These are phyloP conservation scores for Selaginella moellendorffii DNA, from an alignment of 75 land plant genomes.

Conservation along the genomic window DNA sequence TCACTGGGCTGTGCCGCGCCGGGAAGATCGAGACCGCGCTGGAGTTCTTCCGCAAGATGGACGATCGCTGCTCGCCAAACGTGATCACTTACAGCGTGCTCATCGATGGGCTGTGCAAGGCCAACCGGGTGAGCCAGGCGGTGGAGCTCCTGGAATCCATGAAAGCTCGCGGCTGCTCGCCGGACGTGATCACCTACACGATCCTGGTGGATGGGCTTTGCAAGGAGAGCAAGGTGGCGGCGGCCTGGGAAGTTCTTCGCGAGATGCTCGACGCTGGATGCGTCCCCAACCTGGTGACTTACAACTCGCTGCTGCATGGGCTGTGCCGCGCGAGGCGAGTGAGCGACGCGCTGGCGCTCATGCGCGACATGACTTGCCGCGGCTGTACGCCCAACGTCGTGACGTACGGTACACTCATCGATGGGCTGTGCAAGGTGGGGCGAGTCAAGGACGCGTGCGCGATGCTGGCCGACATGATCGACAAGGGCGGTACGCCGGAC, in stretches of 20 bases:
- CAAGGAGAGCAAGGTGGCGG: constrained; percentile 24
- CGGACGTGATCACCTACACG: constrained; percentile 55
- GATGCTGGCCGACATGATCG: constrained; percentile 37
- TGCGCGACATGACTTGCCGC: constrained; percentile 23
- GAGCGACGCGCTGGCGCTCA: background rate
- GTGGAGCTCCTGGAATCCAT: constrained; percentile 29
- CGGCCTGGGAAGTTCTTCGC: constrained; percentile 34
- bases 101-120: background rate
- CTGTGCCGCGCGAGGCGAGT: background rate
- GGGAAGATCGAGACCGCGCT: background rate
- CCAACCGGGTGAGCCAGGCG: background rate
- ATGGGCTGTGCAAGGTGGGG: constrained; percentile 16
- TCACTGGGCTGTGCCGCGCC: background rate
- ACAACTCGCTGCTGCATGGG: constrained; percentile 17
- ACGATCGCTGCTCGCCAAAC: background rate
- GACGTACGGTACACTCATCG: constrained; percentile 26
- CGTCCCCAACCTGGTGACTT: constrained; percentile 32
- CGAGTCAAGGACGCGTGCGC: constrained; percentile 20
- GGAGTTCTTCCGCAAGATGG: background rate
- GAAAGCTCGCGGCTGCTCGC: constrained; percentile 35
- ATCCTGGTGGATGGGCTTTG: constrained; percentile 38
- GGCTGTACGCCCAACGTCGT: constrained; percentile 30
- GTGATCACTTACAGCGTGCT: background rate
- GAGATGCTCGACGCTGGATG: constrained; percentile 14
- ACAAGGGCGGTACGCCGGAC: constrained; percentile 39